These are phyloP conservation scores for Neocucurbitaria cava DNA, from an alignment of 2,329 filamentous ascomycete species.

Conservation along the genomic window DNA sequence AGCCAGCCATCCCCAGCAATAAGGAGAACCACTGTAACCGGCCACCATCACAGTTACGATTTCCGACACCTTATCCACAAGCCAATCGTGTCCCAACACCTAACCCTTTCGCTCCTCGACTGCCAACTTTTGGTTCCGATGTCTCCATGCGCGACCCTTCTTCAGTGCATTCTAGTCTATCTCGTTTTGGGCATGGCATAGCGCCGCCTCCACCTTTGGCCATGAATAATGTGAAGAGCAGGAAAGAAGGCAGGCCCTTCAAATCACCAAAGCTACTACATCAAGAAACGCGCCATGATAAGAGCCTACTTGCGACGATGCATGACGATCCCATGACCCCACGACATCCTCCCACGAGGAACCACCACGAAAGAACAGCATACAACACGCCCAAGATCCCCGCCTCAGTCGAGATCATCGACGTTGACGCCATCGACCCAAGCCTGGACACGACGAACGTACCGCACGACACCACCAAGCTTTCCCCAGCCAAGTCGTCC, in stretches of 20 bases:
- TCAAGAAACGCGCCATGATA: slow-evolving; percentile 20
- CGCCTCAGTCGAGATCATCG: slow-evolving; percentile 26
- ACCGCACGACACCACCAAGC: slow-evolving; percentile 7
- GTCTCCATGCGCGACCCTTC: slow-evolving; percentile 33
- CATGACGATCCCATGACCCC: background rate
- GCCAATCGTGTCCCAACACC: slow-evolving; percentile 27
- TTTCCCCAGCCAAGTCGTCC: slow-evolving; percentile 25
- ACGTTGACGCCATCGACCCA: slow-evolving; percentile 30
- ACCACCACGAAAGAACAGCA: slow-evolving; percentile 1
- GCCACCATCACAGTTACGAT: slow-evolving; percentile 10
- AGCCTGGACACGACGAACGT: background rate
- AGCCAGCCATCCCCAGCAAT: slow-evolving; percentile 12
- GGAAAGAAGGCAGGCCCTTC: slow-evolving; percentile 33
- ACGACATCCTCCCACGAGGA: background rate
- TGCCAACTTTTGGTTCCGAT: slow-evolving; percentile 23
- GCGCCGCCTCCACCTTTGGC: slow-evolving; percentile 2
- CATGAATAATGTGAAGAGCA: slow-evolving; percentile 24
- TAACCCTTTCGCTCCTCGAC: slow-evolving; percentile 22
- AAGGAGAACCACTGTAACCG: slow-evolving; percentile 38
- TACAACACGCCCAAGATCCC: slow-evolving; percentile 2
- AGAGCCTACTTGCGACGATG: slow-evolving; percentile 10
- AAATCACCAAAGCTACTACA: slow-evolving; percentile 9
- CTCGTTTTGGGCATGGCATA: slow-evolving; percentile 13
- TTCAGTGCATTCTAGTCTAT: slow-evolving; percentile 13
- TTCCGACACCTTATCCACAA: slow-evolving; percentile 15